phyloP scores from a whole-genome alignment of 2,329 filamentous ascomycete species.

The Fusarium tjaetaba region DNA sequence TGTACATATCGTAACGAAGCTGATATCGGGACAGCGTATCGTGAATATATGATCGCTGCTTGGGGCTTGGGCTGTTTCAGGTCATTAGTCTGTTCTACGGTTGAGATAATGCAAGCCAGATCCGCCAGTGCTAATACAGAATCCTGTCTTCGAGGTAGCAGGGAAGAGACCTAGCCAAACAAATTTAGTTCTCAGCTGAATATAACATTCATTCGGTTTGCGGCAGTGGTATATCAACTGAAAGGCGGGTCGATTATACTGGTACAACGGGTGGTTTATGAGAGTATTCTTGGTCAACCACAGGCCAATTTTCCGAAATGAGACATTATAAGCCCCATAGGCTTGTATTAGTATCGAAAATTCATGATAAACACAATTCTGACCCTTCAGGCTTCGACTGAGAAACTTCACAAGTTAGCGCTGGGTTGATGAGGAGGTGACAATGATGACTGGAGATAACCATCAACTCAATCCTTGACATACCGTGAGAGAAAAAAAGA shows the following conservation, averaged over 20 bases:
- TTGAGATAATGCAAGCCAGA: constrained; percentile 27
- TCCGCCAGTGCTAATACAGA: constrained; percentile 21
- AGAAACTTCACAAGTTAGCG: constrained; percentile 23
- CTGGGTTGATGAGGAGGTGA: constrained; percentile 17
- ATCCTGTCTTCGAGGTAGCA: neutral
- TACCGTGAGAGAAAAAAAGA: constrained; percentile 13
- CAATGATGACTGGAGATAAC: constrained; percentile 25
- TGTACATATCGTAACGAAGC: constrained; percentile 9
- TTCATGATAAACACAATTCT: constrained; percentile 25
- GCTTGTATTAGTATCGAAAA: neutral
- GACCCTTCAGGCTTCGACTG: constrained; percentile 3
- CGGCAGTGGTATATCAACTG: neutral
- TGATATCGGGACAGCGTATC: constrained; percentile 12
- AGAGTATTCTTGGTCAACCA: neutral
- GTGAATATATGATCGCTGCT: constrained; percentile 28
- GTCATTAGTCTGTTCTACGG: constrained; percentile 30
- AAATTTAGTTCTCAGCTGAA: constrained; percentile 8
- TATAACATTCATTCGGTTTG: neutral
- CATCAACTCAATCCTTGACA: constrained; percentile 16
- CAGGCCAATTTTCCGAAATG: neutral
- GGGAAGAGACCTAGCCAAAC: neutral
- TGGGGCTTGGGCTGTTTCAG: constrained; percentile 31
- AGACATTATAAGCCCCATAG: neutral
- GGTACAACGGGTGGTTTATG: neutral
- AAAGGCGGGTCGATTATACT: neutral